phyloP scores from a whole-genome alignment of 495 filamentous ascomycete species.

The Hypoxylon cercidicola region DNA sequence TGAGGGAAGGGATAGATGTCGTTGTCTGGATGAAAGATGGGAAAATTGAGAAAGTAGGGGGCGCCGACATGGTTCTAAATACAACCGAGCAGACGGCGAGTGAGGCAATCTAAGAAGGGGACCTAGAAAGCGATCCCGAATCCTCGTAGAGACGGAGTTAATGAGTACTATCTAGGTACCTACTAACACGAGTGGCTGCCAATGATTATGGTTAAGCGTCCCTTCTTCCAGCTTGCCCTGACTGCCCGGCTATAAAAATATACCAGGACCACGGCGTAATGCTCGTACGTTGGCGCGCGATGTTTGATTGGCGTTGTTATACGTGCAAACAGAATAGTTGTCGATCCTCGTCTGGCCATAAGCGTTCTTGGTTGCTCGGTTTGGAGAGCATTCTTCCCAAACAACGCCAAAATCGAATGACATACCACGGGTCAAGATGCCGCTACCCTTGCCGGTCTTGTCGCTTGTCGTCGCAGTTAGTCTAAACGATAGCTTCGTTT shows the following conservation, averaged over 20 bases:
- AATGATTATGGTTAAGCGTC: too few species aligned
- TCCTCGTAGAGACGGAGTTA: too few species aligned
- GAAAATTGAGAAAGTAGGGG: slow-evolving; percentile 36
- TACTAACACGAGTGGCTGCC: too few species aligned
- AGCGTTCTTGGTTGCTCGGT: slow-evolving; percentile 23
- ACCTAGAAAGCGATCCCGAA: not conserved
- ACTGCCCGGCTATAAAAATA: not conserved
- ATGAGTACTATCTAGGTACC: too few species aligned
- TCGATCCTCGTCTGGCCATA: slow-evolving; percentile 36
- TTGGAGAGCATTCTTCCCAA: slow-evolving; percentile 31
- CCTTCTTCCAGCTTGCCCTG: too few species aligned
- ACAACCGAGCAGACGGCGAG: too few species aligned
- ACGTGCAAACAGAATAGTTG: slow-evolving; percentile 33
- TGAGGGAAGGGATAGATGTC: slow-evolving; percentile 41
- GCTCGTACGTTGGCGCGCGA: slow-evolving; percentile 6
- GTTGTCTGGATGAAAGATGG: slow-evolving; percentile 50
- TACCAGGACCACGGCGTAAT: slow-evolving; percentile 11
- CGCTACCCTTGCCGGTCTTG: slow-evolving; percentile 31
- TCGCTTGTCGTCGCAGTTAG: slow-evolving; percentile 35
- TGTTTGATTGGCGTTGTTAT: slow-evolving; percentile 22
- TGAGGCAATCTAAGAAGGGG: too few species aligned
- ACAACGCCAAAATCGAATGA: slow-evolving; percentile 33
- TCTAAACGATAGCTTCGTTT: slow-evolving; percentile 32
- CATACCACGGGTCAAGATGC: slow-evolving; percentile 22
- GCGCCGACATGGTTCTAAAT: slow-evolving; percentile 7